Conservation (phyloP, 805 yeast species). For the Saturnispora sekii region DNA sequence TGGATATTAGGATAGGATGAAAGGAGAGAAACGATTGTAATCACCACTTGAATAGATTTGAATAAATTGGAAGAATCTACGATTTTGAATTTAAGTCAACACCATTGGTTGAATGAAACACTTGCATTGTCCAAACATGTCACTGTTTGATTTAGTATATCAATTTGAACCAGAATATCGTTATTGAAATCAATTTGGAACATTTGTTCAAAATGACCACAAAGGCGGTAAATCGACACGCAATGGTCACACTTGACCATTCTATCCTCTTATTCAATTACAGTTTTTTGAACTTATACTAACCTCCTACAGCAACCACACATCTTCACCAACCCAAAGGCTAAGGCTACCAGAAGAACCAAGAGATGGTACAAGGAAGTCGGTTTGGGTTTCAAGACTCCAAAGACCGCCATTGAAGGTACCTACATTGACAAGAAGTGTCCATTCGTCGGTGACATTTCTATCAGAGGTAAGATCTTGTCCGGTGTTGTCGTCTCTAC, state of each 20-base stretch:
- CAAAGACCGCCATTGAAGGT: constrained; percentile 97
- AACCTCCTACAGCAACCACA: constrained; percentile 82
- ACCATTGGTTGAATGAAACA: too few species aligned
- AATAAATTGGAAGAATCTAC: not conserved
- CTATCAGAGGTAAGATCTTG: constrained; percentile 99
- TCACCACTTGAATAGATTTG: not conserved
- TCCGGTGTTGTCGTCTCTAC: constrained; percentile 99
- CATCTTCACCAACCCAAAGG: constrained; percentile 99
- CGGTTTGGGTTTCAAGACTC: constrained; percentile 99
- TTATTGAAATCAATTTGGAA: too few species aligned
- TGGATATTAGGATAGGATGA: not conserved
- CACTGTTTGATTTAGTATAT: too few species aligned
- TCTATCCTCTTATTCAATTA: too few species aligned
- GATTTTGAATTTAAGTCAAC: too few species aligned
- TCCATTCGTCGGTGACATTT: constrained; percentile 94
- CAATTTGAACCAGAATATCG: too few species aligned
- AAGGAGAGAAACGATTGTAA: not conserved
- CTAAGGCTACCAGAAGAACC: constrained; percentile 96
- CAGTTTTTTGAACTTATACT: not conserved
- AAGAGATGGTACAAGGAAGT: constrained; percentile 99
- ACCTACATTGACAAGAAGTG: constrained; percentile 99
- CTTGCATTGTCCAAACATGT: too few species aligned
- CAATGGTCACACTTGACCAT: too few species aligned
- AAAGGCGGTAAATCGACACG: too few species aligned
- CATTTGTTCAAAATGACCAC: too few species aligned